phyloP scores from a whole-genome alignment of 768 basidiomycete species.

The Lactarius hatsudake region DNA sequence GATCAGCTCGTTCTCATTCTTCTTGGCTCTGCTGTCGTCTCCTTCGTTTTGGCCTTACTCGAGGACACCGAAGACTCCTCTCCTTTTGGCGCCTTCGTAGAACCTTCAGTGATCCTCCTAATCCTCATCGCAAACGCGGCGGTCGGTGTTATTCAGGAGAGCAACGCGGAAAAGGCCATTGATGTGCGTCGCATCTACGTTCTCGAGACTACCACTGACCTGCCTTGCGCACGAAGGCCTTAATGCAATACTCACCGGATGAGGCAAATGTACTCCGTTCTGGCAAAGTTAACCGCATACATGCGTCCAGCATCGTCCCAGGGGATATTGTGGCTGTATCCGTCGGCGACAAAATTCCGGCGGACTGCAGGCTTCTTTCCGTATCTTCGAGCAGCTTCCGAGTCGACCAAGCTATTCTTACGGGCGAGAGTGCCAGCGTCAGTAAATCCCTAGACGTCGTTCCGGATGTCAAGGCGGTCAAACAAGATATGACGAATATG shows the following conservation, averaged over 20 bases:
- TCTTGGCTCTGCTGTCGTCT: conserved; percentile 88
- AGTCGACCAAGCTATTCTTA: conserved; percentile 94
- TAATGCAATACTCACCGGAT: conserved; percentile 96
- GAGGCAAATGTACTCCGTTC: conserved; percentile 87
- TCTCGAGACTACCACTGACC: not conserved
- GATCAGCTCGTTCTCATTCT: conserved; percentile 98
- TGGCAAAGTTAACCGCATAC: conserved; percentile 66
- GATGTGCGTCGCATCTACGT: conserved; percentile 60
- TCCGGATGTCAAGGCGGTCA: conserved; percentile 75
- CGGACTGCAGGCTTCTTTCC: conserved; percentile 87
- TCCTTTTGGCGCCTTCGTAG: conserved; percentile 85
- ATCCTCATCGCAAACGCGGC: conserved; percentile 97
- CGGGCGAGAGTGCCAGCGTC: conserved; percentile 90
- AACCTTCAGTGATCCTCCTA: conserved; percentile 91
- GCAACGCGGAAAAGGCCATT: conserved; percentile 94
- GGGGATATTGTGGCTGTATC: conserved; percentile 90
- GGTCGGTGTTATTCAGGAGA: conserved; percentile 96
- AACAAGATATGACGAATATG: conserved; percentile 98
- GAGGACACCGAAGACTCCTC: conserved; percentile 70
- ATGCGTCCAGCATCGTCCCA: conserved; percentile 88
- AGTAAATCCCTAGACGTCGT: conserved; percentile 74
- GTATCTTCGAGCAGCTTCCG: conserved; percentile 92
- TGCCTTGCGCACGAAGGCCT: conserved; percentile 52
- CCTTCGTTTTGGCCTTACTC: conserved; percentile 86
- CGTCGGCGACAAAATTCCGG: conserved; percentile 94